Evolutionary conservation across 805 yeast genomes (phyloP), one percentile per base, ranked within the genome.

Genomic region (Metschnikowia matae): DNA sequence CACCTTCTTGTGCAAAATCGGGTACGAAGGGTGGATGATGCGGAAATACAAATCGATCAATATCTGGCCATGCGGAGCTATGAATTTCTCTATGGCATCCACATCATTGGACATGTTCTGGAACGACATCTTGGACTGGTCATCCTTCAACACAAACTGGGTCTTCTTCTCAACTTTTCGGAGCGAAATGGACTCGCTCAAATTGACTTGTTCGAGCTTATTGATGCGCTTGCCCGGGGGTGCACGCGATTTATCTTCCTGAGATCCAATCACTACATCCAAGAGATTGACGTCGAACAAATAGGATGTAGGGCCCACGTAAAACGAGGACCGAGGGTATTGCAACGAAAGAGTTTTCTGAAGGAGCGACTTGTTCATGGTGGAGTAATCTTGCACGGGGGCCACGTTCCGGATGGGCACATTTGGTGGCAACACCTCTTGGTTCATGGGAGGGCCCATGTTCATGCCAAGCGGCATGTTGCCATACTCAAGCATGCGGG

Each of bases 61-160:
- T 10, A 84, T 80, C 54, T 84, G 87, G 1, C 98, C 98, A 66
- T 89, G 90, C 0, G 99, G 98, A n/a, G 92, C 85, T 17, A 92
- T 88, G 45, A 88, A 77, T 54, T 81, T 76, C 64, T 92, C 98
- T 6, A 92, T 88, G 23, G 84, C 79, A 62, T 92, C 97, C 8
- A 88, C 86, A 54, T 85, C 90, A 52, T 80, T 78, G 44, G 88
- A 87, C 69, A 91, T 83, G 39, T 79, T 75, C 54, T 80, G 79
- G 57, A 84, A 84, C 13, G 85, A 74, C 46, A 81, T 84, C 44
- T 84, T 85, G 18, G 88, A 79, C 62, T 82, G 85, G 62, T 92
- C 97, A 64, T 87, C 94, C 54, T 88, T 79, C 31, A 92, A 68
- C 15, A 88, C 75, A 62, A 92, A 92, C 65, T 87, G 88, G 7